These are phyloP conservation scores for Debaryomyces fabryi DNA, from an alignment of 1,139 yeast genomes.

Conservation along the genomic window DNA sequence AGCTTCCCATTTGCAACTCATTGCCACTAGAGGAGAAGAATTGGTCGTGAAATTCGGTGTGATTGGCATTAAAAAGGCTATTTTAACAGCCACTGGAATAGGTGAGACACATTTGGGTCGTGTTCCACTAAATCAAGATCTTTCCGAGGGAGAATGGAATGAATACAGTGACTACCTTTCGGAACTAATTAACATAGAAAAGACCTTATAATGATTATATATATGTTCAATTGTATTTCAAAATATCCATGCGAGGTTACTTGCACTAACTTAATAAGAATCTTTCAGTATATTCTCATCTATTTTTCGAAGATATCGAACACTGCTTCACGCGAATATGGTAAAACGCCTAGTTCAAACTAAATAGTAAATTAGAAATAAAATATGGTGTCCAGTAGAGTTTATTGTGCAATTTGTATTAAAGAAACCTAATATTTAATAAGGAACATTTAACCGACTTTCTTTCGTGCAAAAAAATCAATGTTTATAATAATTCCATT, in stretches of 20 bases:
- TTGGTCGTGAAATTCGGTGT: conserved; percentile 25
- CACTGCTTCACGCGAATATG: too few species aligned
- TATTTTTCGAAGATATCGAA: too few species aligned
- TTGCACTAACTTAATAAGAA: too few species aligned
- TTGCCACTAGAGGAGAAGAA: conserved; percentile 25
- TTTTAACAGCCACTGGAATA: conserved; percentile 37
- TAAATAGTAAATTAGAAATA: too few species aligned
- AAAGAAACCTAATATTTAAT: too few species aligned
- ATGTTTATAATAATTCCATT: too few species aligned
- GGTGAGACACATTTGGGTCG: conserved; percentile 39
- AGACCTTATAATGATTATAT: background rate
- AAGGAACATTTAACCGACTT: too few species aligned
- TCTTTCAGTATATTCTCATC: background rate
- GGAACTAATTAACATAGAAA: conserved; percentile 1
- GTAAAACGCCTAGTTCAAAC: too few species aligned
- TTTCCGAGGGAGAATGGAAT: conserved; percentile 5
- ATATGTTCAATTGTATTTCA: background rate
- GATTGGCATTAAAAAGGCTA: conserved; percentile 31
- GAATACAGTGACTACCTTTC: background rate
- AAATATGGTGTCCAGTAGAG: too few species aligned
- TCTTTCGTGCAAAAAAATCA: too few species aligned
- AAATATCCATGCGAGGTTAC: too few species aligned
- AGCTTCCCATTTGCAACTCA: conserved; percentile 22
- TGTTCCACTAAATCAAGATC: conserved; percentile 32
- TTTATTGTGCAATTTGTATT: too few species aligned